A percentile compares a stretch with the other conserved stretches of the same genome.
These are phyloP conservation scores for Leishmania tropica DNA, from an alignment of 208 protist species.

Conservation along the genomic window DNA sequence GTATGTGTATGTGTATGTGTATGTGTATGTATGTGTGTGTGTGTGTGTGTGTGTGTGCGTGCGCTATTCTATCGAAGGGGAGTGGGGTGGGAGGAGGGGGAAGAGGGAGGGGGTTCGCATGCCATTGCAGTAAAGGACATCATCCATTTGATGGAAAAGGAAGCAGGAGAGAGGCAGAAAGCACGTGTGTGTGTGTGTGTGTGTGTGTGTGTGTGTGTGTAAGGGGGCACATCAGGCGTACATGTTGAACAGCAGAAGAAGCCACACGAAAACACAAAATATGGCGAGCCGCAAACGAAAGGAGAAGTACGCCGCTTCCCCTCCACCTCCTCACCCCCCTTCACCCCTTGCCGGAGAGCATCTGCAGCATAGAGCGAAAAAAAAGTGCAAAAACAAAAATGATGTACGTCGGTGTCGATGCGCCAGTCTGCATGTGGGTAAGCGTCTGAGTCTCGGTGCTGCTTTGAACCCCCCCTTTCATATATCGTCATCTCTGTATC, in stretches of 20 bases:
- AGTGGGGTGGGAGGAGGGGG: too few relatives aligned
- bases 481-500: background rate
- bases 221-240: background rate
- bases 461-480: background rate
- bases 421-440: background rate
- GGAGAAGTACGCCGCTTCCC: background rate
- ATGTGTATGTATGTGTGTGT: constrained; percentile 2
- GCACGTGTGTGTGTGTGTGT: background rate
- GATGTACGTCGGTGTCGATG: background rate
- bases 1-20: background rate
- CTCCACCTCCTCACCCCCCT: background rate
- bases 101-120: background rate
- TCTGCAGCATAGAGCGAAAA: background rate
- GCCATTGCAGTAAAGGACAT: background rate
- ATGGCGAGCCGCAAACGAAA: background rate
- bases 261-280: constrained; percentile 1
- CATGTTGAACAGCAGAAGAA: background rate
- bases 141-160: background rate
- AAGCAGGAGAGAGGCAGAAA: background rate
- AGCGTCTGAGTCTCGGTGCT: background rate
- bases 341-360: background rate
- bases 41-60: background rate
- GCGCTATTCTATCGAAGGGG: background rate
- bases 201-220: background rate
- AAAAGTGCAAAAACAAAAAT: background rate